Evolutionary conservation across 495 filamentous ascomycete genomes (phyloP).

Genomic region (Penicillium tannophilum): DNA sequence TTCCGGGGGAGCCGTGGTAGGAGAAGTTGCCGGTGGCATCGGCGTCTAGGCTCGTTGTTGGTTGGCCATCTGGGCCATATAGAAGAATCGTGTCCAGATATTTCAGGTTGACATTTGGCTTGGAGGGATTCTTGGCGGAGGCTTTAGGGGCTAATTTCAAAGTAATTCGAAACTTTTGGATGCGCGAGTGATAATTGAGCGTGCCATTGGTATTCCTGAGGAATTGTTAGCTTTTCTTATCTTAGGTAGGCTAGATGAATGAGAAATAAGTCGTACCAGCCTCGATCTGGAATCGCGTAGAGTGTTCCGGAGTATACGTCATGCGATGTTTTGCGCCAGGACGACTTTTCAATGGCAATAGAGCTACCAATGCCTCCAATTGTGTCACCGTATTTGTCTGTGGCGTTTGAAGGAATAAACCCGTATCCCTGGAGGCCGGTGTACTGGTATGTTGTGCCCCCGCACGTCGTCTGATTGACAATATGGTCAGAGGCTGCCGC

Average conservation of each 20-base stretch:
- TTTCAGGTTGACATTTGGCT: constrained; percentile 63
- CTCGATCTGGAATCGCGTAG: constrained; percentile 70
- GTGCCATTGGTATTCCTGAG: constrained; percentile 72
- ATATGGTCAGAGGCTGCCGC: constrained; percentile 18
- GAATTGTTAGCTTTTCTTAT: not conserved
- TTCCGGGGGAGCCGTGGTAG: constrained; percentile 62
- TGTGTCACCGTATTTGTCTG: constrained; percentile 75
- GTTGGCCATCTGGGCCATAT: constrained; percentile 65
- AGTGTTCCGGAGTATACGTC: constrained; percentile 64
- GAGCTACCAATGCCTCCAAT: constrained; percentile 69
- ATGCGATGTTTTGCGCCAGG: constrained; percentile 61
- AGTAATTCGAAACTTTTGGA: constrained; percentile 69
- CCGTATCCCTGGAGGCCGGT: constrained; percentile 73
- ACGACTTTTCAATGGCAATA: constrained; percentile 60
- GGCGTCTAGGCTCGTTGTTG: constrained; percentile 71
- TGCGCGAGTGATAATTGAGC: constrained; percentile 69
- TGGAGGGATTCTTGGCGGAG: constrained; percentile 57
- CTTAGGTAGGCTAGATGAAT: not conserved
- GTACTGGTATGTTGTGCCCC: constrained; percentile 66
- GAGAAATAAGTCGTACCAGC: constrained; percentile 53
- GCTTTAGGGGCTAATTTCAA: constrained; percentile 57
- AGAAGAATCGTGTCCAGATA: constrained; percentile 72
- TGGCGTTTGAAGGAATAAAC: constrained; percentile 56
- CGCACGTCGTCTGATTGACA: constrained; percentile 62
- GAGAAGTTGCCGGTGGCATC: constrained; percentile 54